Conservation (phyloP, 2,329 filamentous ascomycete species). For the Sclerotinia trifoliorum region DNA sequence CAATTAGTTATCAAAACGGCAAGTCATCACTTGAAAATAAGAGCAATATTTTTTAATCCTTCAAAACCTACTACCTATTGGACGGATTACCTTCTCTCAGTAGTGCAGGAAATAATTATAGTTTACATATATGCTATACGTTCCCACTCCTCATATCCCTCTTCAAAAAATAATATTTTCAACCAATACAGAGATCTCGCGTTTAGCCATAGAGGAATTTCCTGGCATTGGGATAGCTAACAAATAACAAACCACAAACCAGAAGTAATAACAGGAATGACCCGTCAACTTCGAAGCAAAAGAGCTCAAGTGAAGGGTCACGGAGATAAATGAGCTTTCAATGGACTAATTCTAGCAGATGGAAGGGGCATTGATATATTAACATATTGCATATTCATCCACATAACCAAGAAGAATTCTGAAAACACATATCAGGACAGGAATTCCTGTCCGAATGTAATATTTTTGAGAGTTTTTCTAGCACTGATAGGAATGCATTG, state of each 20-base stretch:
- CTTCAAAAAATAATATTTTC: no score
- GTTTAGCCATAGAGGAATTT: neutral
- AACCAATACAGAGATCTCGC: neutral
- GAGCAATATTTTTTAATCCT: no score
- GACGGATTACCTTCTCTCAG: no score
- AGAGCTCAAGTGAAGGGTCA: constrained; percentile 39
- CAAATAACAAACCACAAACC: neutral
- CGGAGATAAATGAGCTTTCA: constrained; percentile 41
- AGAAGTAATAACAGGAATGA: constrained; percentile 54
- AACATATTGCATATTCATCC: constrained; percentile 61
- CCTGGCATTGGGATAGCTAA: neutral
- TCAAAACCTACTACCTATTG: no score
- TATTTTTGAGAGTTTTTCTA: constrained; percentile 43
- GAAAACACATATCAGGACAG: constrained; percentile 46
- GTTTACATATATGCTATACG: no score
- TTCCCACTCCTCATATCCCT: no score
- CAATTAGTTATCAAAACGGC: no score
- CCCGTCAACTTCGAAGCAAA: constrained; percentile 46
- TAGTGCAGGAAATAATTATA: no score
- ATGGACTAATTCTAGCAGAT: constrained; percentile 62
- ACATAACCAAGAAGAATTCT: constrained; percentile 42
- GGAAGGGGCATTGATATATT: constrained; percentile 64
- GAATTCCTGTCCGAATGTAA: constrained; percentile 46
- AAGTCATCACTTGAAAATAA: no score
- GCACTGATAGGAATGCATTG: neutral